Evolutionary conservation across 1,284 basidiomycete genomes (phyloP).

Genomic region (Xerocomus amazonicus): DNA sequence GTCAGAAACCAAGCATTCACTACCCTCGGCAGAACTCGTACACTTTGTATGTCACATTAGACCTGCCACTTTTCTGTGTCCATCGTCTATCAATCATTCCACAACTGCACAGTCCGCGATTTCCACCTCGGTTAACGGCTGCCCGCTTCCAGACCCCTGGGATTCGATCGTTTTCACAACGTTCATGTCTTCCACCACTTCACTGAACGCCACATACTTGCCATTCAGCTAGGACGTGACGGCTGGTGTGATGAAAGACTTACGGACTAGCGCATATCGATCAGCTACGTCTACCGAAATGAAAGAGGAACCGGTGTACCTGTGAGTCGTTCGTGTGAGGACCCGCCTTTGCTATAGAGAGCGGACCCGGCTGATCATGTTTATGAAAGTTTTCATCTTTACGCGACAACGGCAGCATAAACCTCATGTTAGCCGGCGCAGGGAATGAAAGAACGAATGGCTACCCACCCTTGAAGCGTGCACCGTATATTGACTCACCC

Average conservation of each 20-base stretch:
- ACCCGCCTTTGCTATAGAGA: constrained; percentile 90
- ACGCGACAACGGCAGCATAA: not conserved
- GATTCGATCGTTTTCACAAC: constrained; percentile 75
- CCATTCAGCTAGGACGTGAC: constrained; percentile 76
- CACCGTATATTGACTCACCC: constrained; percentile 88
- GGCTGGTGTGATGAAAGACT: constrained; percentile 89
- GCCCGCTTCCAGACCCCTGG: constrained; percentile 53
- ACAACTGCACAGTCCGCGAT: constrained; percentile 64
- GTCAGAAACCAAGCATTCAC: constrained; percentile 4
- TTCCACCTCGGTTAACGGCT: constrained; percentile 51
- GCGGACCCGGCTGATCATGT: constrained; percentile 77
- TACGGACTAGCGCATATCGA: not conserved
- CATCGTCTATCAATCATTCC: constrained; percentile 13
- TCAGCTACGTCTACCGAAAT: not conserved
- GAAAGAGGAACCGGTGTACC: constrained; percentile 32
- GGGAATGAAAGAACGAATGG: not conserved
- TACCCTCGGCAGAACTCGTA: constrained; percentile 2
- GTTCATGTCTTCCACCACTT: constrained; percentile 75
- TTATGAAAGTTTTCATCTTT: constrained; percentile 87
- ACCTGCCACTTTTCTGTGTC: not conserved
- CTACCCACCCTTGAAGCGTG: constrained; percentile 63
- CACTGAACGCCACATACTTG: constrained; percentile 83
- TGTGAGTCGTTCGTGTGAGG: constrained; percentile 72
- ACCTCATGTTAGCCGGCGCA: not conserved
- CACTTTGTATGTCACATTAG: not conserved